A percentile compares a stretch with the other conserved stretches of the same genome.
phyloP scores from a whole-genome alignment of 73 alveolate genomes.

The Paramecium biaurelia region DNA sequence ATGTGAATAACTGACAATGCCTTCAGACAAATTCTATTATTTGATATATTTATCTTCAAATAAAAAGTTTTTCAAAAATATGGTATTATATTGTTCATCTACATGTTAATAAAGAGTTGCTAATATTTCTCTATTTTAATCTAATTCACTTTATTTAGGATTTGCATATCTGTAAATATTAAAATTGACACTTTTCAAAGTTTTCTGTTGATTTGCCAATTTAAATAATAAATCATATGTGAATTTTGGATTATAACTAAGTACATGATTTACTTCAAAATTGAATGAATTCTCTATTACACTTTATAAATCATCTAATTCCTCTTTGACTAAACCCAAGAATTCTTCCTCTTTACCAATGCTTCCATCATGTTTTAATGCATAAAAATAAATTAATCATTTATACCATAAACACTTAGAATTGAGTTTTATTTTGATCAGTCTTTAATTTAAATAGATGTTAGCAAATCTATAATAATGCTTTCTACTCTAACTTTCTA shows the following conservation, averaged over 20 bases:
- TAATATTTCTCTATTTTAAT: slow-evolving; percentile 35
- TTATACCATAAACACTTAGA: neutral
- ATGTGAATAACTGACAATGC: slow-evolving; percentile 32
- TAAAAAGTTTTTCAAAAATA: neutral
- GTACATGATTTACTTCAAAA: slow-evolving; percentile 31
- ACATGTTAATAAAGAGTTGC: slow-evolving; percentile 28
- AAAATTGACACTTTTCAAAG: slow-evolving; percentile 21
- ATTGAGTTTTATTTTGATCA: neutral
- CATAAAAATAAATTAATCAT: neutral
- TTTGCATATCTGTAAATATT: slow-evolving; percentile 49
- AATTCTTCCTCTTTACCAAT: neutral
- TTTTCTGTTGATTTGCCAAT: slow-evolving; percentile 25
- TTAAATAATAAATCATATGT: slow-evolving; percentile 7
- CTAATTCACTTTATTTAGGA: slow-evolving; percentile 11
- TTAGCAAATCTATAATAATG: neutral
- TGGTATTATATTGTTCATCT: neutral
- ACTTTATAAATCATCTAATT: slow-evolving; percentile 37
- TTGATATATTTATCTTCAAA: neutral
- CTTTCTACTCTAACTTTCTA: slow-evolving; percentile 21
- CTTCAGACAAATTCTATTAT: neutral
- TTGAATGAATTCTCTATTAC: slow-evolving; percentile 46
- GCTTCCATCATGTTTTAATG: slow-evolving; percentile 1
- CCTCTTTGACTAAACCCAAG: neutral
- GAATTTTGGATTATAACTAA: neutral
- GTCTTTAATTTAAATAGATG: slow-evolving; percentile 24